Evolutionary conservation across 2,329 filamentous ascomycete species (phyloP), one percentile per base, ranked within the genome.

Genomic region (Colletotrichum somersetense): DNA sequence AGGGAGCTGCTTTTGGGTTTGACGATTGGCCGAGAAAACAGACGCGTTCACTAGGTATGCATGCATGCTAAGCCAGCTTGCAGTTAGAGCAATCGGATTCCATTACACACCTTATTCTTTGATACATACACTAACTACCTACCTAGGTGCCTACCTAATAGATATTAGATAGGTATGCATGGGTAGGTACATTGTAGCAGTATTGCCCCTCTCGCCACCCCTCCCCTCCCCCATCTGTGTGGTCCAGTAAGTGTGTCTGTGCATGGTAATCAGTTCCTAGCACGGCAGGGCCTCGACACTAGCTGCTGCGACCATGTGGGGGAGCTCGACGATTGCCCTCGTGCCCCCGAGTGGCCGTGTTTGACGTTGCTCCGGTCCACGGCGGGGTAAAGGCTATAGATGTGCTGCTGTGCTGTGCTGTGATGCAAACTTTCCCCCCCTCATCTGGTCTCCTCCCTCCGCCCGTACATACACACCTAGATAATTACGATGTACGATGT

Each of bases 291-390:
- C 16, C 18, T 48, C 30, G 20, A 23, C 58, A 61, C 58, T 61
- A 61, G 48, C 48, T 35, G 65, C 57, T 62, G n/a, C 48, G 48
- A 18, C n/a, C 4, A 18, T 48, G 67, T 66, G 44, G 63, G 57
- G 53, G 67, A 70, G 63, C 20, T 61, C 44, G 16, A 52, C 7
- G 20, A 46, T n/a, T 46, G 53, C 33, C 53, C 40, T 33, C 44
- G 20, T 30, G 38, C 67, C 62, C 66, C 62, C 20, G 55, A 66
- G 46, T 66, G 40, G 48, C 63, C 20, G 38, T 57, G 63, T 52
- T 71, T 67, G 58, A 59, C 63, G 42, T 67, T 55, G 57, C 57
- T 53, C 67, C 33, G 67, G 33, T 46, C 46, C 67, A 57, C 59
- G 67, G 63, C 10, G 20, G 18, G 20, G 8, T 20, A 11, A n/a